phyloP scores from a whole-genome alignment of 2,329 filamentous ascomycete species.

The Cylindrodendrum hubeiense region DNA sequence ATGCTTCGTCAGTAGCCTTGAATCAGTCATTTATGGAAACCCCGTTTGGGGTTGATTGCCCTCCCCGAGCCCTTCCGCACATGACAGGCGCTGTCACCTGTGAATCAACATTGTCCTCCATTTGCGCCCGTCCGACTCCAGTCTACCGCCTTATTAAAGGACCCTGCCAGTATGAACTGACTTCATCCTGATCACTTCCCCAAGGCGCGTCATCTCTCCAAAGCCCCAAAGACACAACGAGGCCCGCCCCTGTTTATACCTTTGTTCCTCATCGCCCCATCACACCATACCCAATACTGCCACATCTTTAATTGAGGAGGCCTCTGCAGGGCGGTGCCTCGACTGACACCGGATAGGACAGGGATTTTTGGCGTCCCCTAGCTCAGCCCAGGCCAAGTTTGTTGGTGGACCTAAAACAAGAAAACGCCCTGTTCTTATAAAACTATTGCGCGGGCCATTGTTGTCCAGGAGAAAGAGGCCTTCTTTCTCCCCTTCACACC shows the following conservation, averaged over 20 bases:
- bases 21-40: conserved; percentile 1
- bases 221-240: background rate
- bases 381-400: conserved; percentile 5
- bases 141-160: background rate
- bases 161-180: background rate
- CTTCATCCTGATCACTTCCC: background rate
- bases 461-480: background rate
- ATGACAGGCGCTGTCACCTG: background rate
- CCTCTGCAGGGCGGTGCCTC: conserved; percentile 1
- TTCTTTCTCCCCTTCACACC: background rate
- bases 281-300: conserved; percentile 8
- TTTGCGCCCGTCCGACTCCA: background rate
- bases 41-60: conserved; percentile 6
- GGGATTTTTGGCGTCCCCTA: conserved; percentile 1
- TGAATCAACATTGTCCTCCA: background rate
- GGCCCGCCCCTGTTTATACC: conserved; percentile 4
- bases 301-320: conserved; percentile 19
- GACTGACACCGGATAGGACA: background rate
- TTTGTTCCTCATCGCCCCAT: conserved; percentile 1
- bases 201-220: conserved; percentile 7
- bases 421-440: conserved; percentile 7
- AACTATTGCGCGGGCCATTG: background rate
- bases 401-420: background rate
- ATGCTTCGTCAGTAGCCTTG: background rate
- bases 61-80: background rate